These are phyloP conservation scores for Plasmodium cynomolgi DNA, from an alignment of 169 alveolate species.

Conservation along the genomic window DNA sequence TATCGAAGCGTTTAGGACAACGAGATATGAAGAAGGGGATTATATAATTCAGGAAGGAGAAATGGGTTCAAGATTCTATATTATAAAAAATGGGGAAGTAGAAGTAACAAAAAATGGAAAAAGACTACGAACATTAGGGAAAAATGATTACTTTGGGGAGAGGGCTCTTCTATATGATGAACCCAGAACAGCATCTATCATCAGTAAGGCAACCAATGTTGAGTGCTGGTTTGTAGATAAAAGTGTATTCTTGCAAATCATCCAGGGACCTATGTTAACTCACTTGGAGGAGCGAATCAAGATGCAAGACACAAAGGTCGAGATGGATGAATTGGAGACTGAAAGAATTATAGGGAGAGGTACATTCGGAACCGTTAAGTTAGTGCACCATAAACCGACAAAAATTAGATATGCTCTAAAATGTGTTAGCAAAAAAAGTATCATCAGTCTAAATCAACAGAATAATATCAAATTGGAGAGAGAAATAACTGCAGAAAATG, in stretches of 20 bases:
- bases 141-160: constrained; percentile 96
- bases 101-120: constrained; percentile 87
- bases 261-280: constrained; percentile 90
- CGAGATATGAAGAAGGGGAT: constrained; percentile 90
- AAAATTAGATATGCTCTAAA: constrained; percentile 92
- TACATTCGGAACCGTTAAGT: constrained; percentile 93
- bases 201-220: constrained; percentile 79
- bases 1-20: constrained; percentile 88
- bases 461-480: constrained; percentile 91
- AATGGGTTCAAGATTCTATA: constrained; percentile 92
- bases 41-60: constrained; percentile 93
- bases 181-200: constrained; percentile 93
- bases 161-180: constrained; percentile 94
- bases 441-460: constrained; percentile 88
- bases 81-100: constrained; percentile 94
- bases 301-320: constrained; percentile 91
- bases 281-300: constrained; percentile 92
- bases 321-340: constrained; percentile 87
- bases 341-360: constrained; percentile 91
- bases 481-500: constrained; percentile 94
- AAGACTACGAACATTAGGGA: constrained; percentile 90
- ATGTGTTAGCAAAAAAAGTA: constrained; percentile 88
- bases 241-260: constrained; percentile 86
- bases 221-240: constrained; percentile 92
- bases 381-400: constrained; percentile 87